Evolutionary conservation across 495 filamentous ascomycete species (phyloP), one percentile per base, ranked within the genome.

Genomic region (Cercophora samala): DNA sequence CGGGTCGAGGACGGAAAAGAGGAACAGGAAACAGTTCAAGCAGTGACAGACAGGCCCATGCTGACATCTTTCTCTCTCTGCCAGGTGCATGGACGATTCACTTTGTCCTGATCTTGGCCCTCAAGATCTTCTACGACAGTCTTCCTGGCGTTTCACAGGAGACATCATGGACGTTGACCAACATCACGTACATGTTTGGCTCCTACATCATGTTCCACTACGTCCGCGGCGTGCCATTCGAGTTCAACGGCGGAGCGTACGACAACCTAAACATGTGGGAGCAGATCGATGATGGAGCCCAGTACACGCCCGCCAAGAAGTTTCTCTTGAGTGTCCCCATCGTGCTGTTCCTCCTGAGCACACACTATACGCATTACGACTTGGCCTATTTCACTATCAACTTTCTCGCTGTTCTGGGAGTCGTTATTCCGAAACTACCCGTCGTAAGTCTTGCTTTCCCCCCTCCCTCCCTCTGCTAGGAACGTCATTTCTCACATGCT

Each of bases 211-310:
- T 98, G 95, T 99, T 99, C 78, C 95, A 99, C 81, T 97, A 89
- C 83, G 95, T 99, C 72, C 92, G 93, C 74, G 95, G 95, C 75
- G 92, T 98, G 62, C 95, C 95, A 18, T 99, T 99, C 79, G 95
- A 99, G 75, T 99, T 98, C 85, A 97, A 99, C 76, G 89, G 92
- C n/a, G 95, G 95, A 60, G 95, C 95, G 66, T 99, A 97, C 82
- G 95, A 99, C 80, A 97, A 98, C 76, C 85, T 98, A 70, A 98
- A 97, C 81, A 97, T 99, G 93, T 99, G 95, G 95, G 95, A 99
- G 83, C 95, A 99, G 83, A 99, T 99, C 75, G 95, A 99, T 82
- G 95, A 99, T 73, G 95, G 95, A 29, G 95, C 95, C 77, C 95
- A 99, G 76, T 99, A 97, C 81, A 99, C 95, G 5, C 95, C 95